Evolutionary conservation across 78 protist species (phyloP), one percentile per base, ranked within the genome.

Genomic region (Bodo saltans): DNA sequence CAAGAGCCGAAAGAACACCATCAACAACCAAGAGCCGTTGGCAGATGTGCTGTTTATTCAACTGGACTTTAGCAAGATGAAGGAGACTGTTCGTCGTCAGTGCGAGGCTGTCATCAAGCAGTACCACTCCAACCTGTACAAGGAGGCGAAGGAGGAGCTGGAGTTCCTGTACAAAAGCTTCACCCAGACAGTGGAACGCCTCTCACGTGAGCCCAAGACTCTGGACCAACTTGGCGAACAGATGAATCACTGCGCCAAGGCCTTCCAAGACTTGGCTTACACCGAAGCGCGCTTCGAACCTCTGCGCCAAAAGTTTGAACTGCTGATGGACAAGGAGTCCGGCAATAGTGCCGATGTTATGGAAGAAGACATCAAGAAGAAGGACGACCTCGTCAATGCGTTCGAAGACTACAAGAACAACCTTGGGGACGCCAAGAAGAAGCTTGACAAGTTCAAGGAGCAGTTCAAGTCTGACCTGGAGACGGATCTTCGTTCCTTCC

Each of bases 21-120:
- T 75, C n/a, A 67, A 68, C 34, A 68, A 83, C 40, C 78, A 84
- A 33, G 95, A 92, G 41, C 41, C 88, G 21, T 83, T 80, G 39
- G 34, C 70, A 26, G 42, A 74, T 41, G 47, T 88, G n/a, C 1
- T 11, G 52, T 93, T 91, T 87, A 35, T 93, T 60, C 76, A 74
- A 28, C 52, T 93, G 70, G 94, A 91, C 78, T 83, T 72, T 80
- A 0, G 52, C 23, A 85, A 85, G 47, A 84, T 93, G 71, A 93
- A 93, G 91, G 42, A 34, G 12, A 4, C 92, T 30, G 83, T 91
- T 53, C 3, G 74, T 4, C 33, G 29, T 1, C 95, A 85, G 70
- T 89, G 93, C 79, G 26, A n/a, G 41, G 72, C 27, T 28, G 87
- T 94, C 92, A 89, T 89, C 88, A 35, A 23, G 80, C 52, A 75